Base-by-base conservation (phyloP, 1,284 basidiomycete genomes). In the Pascua guehoae region DNA sequence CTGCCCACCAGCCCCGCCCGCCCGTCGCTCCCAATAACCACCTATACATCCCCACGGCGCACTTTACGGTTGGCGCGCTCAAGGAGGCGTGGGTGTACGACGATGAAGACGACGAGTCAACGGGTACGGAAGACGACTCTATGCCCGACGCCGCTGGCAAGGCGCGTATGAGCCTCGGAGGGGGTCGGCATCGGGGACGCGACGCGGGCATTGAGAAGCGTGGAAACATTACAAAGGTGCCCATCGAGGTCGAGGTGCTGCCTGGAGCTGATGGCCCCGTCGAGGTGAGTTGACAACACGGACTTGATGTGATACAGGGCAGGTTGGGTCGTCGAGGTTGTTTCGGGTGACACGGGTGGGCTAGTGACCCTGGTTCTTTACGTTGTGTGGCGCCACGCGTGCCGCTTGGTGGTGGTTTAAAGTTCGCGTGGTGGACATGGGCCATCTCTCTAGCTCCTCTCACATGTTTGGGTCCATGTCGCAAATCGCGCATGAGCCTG, bases 61-160 rank as follows among this genome's bases (percentile, higher is more conserved):
- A 86, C 12, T 93, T 96, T 70, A 82, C 88, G 1, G 85, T 96
- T 42, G 86, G 88, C 14, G 88, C 92, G 1, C 91, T 88, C 68
- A 91, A 91, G 37, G 93, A 96, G 71, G 90, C 89, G 42, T 95
- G 91, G 92, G 92, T 94, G 73, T 95, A 93, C 63, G 92, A 95
- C 38, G 78, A 85, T 53, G 87, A 88, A 44, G 88, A 88, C 36
- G 88, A 87, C 39, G 88, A 88, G 42, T 88, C 89, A 82, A 87
- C 83, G 80, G 53, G 83, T 78, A 61, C 79, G 78, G 44, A 79
- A 5, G 71, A 70, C n/a, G 71, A 68, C 12, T 63, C 51, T 59
- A 69, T 51, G 65, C 60, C 51, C 58, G 62, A 18, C 43, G 50
- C 48, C 53, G 16, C 12, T n/a, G 24, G 12, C 48, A 59, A 55